Percentiles rank a stretch among this genome's conserved stretches.
phyloP scores from a whole-genome alignment of 257 asterid genomes.

The Nyctanthes arbortristis region DNA sequence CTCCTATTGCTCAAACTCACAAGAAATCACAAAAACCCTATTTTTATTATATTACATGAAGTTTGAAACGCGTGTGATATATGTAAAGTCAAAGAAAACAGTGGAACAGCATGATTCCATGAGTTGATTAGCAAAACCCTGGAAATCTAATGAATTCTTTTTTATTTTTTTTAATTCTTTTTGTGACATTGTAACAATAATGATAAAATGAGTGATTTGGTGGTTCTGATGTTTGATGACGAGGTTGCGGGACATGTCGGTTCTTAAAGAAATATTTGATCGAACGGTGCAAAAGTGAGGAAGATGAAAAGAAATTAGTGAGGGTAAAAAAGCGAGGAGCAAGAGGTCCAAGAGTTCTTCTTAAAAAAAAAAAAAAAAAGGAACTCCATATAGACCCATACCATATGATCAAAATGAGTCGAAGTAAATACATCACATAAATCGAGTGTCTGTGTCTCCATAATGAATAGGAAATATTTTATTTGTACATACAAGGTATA shows the following conservation, averaged over 20 bases:
- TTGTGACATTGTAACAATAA: background rate
- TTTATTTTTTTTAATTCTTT: background rate
- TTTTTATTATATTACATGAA: slow-evolving; percentile 25
- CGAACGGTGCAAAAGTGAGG: slow-evolving; percentile 25
- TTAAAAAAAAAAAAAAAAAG: too few species aligned
- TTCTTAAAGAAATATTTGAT: slow-evolving; percentile 23
- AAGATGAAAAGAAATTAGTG: background rate
- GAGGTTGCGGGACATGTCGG: slow-evolving; percentile 13
- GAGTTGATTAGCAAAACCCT: slow-evolving; percentile 9
- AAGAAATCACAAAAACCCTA: slow-evolving; percentile 20
- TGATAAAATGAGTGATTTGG: background rate
- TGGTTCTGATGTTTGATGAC: slow-evolving; percentile 18
- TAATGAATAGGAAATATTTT: too few species aligned
- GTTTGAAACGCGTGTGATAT: slow-evolving; percentile 17
- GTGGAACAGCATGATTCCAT: slow-evolving; percentile 14
- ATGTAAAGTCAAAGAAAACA: slow-evolving; percentile 31
- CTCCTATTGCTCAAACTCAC: slow-evolving; percentile 24
- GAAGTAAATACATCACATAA: slow-evolving; percentile 17
- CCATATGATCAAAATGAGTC: slow-evolving; percentile 19
- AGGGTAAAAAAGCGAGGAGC: slow-evolving; percentile 19
- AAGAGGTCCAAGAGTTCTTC: too few species aligned
- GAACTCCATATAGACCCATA: too few species aligned
- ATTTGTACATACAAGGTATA: too few species aligned
- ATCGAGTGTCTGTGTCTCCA: background rate
- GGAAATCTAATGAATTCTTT: background rate